Base-by-base conservation (phyloP, 2,329 filamentous ascomycete species). In the Diaporthe ampelina region DNA sequence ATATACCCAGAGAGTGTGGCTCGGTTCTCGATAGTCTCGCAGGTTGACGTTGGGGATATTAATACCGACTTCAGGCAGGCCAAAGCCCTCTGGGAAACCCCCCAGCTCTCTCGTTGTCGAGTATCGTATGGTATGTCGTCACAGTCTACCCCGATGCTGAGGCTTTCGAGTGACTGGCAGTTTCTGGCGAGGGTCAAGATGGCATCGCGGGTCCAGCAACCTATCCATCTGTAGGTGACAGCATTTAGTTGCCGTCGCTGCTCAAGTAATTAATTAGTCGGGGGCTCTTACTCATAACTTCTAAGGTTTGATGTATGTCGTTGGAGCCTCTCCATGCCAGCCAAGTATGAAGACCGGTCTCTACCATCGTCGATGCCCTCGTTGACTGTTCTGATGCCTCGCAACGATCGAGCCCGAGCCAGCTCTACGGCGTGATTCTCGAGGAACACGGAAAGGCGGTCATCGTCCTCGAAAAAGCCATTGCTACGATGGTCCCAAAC, bases 401-500 rank as follows among this genome's bases (percentile, higher is more conserved):
- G 54, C 68, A 70, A 24, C 13, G 68, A 48, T 4, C n/a, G 26
- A 13, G 32, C 7, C 35, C 13, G 26, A 9, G 26, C 52, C 54
- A 70, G 68, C 24, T 70, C 54, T 32, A 9, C n/a, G 26, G 21
- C 29, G 24, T 70, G 40, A 3, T n/a, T 50, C 1, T 50, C 15
- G 3, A 70, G 40, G 56, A 70, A 70, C 15, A 10, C 1, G 1
- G 29, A 7, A 15, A 70, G 68, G 6, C 13, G 17, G 40, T 26
- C 2, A 24, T 24, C 11, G 26, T 59, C 19, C 24, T 43, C 17
- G 32, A 61, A 71, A 35, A 71, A 43, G 8, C 19, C 43, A 50
- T 71, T 45, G 45, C 35, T 61, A 45, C 29, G 69, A 52, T 61
- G 15, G 17, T 71, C 56, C 56, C 69, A 61, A 45, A 61, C 56